Conservation (phyloP, 1,284 basidiomycete genomes). For the Sanghuangporus baumii region DNA sequence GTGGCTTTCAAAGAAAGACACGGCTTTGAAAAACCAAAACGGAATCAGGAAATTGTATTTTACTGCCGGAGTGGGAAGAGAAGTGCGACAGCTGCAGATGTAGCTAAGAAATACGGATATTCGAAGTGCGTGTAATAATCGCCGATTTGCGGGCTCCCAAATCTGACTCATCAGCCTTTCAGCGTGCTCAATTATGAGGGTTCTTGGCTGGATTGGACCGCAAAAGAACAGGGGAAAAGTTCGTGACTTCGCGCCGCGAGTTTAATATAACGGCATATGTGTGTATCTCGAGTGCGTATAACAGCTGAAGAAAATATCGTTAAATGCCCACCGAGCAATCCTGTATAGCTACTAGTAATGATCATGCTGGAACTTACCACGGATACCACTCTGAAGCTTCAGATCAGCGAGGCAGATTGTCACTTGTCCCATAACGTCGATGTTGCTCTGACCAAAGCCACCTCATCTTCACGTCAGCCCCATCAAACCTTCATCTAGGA, state of each 20-base stretch:
- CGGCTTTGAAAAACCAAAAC: constrained; percentile 81
- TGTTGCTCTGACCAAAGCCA: too few species aligned
- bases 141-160: not conserved
- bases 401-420: too few species aligned
- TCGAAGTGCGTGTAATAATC: constrained; percentile 53
- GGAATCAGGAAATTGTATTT: constrained; percentile 80
- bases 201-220: constrained; percentile 90
- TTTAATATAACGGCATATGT: not conserved
- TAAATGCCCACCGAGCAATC: too few species aligned
- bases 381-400: too few species aligned
- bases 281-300: not conserved
- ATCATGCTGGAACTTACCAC: too few species aligned
- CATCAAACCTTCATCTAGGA: too few species aligned
- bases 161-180: not conserved
- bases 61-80: constrained; percentile 93
- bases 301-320: too few species aligned
- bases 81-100: constrained; percentile 77
- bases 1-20: constrained; percentile 64
- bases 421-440: too few species aligned
- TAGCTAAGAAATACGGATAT: constrained; percentile 82
- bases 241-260: not conserved
- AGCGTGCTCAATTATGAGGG: constrained; percentile 87
- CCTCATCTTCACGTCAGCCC: too few species aligned
- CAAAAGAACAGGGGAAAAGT: constrained; percentile 41
- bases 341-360: too few species aligned